These are phyloP conservation scores for Podospora didyma DNA, from an alignment of 495 filamentous ascomycete species.

Conservation along the genomic window DNA sequence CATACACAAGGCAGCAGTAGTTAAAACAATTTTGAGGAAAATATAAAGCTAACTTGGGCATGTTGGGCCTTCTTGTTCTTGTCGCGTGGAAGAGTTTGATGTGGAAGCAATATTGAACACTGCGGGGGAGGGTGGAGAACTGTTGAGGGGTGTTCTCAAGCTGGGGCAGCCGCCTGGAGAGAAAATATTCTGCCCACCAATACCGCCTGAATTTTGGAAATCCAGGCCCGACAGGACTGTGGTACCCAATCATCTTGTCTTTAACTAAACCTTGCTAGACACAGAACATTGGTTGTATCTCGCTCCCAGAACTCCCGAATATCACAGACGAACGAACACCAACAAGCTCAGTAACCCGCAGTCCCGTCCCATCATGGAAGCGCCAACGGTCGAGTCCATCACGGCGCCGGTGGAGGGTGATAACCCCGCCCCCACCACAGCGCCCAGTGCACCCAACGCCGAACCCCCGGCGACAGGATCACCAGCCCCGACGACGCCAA, in stretches of 20 bases:
- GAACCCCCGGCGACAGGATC: not conserved
- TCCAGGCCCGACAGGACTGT: not conserved
- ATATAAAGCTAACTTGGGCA: no score
- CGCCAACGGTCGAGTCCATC: slow-evolving; percentile 4
- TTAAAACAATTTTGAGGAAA: no score
- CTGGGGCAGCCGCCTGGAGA: not conserved
- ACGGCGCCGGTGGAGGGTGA: slow-evolving; percentile 7
- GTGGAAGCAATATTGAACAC: no score
- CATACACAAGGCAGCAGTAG: no score
- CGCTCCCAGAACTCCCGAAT: not conserved
- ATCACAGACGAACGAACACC: not conserved
- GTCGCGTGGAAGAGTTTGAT: no score
- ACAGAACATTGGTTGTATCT: not conserved
- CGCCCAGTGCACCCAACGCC: not conserved
- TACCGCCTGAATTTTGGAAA: slow-evolving; percentile 24
- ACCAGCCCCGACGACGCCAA: not conserved
- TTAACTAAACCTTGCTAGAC: not conserved
- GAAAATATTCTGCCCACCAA: slow-evolving; percentile 16
- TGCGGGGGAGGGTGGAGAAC: no score
- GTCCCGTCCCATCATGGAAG: slow-evolving; percentile 13
- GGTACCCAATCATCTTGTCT: not conserved
- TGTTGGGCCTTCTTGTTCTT: no score
- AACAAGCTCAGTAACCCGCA: not conserved
- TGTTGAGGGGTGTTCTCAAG: no score
- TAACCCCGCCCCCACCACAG: slow-evolving; percentile 25